These are phyloP conservation scores for Parasarocladium wereldwijsianum DNA, from an alignment of 2,329 filamentous ascomycete species.

Conservation along the genomic window DNA sequence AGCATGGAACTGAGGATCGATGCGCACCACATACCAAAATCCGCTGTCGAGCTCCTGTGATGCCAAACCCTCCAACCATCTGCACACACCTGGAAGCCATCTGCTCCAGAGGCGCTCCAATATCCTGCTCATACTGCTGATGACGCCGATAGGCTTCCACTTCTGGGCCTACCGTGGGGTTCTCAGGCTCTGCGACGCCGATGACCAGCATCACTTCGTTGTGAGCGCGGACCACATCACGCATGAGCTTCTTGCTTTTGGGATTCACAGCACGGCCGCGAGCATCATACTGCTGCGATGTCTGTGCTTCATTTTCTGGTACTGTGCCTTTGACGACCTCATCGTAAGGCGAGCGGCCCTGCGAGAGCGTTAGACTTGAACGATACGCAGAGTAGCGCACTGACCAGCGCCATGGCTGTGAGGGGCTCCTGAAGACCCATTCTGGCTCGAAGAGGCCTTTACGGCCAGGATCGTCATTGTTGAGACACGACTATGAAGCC, in stretches of 20 bases:
- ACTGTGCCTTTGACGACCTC: constrained; percentile 37
- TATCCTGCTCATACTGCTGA: constrained; percentile 29
- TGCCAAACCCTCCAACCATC: constrained; percentile 33
- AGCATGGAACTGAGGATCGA: constrained; percentile 3
- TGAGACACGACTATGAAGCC: too few species aligned
- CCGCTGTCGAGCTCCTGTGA: constrained; percentile 37
- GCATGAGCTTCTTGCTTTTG: constrained; percentile 38
- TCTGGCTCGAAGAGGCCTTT: constrained; percentile 7
- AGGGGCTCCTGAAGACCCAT: constrained; percentile 43
- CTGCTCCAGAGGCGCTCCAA: constrained; percentile 25
- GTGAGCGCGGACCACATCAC: constrained; percentile 42
- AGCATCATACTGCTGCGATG: constrained; percentile 36
- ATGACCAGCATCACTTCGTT: constrained; percentile 51
- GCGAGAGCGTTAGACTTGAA: constrained; percentile 3
- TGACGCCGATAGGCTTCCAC: constrained; percentile 27
- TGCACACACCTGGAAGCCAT: constrained; percentile 18
- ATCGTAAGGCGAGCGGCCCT: constrained; percentile 48
- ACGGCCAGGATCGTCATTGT: background rate
- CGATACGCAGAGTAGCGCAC: constrained; percentile 7
- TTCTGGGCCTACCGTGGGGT: constrained; percentile 22
- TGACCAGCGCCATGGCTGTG: constrained; percentile 40
- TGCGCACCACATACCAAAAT: constrained; percentile 27
- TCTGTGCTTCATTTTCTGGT: constrained; percentile 22
- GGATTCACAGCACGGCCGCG: constrained; percentile 41
- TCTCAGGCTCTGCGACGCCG: constrained; percentile 45